Percentiles rank a stretch among this genome's conserved stretches.
These are phyloP conservation scores for Tricholoma flavovirens DNA, from an alignment of 768 basidiomycete genomes.

Conservation along the genomic window DNA sequence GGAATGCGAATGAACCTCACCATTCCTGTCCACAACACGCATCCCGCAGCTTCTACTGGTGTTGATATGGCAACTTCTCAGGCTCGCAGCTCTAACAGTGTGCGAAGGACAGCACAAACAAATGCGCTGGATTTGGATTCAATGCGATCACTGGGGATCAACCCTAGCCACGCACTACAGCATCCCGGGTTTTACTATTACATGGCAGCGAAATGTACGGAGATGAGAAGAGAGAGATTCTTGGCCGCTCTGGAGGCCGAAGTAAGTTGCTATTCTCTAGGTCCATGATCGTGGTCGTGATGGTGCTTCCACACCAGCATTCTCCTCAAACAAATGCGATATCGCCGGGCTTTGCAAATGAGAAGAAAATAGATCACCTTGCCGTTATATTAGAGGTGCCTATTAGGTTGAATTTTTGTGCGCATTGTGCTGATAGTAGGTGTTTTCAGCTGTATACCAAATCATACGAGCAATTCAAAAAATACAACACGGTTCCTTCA, in stretches of 20 bases:
- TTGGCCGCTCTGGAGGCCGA: constrained; percentile 51
- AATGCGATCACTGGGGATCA: constrained; percentile 59
- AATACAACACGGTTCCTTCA: constrained; percentile 41
- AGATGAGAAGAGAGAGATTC: constrained; percentile 67
- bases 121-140: constrained; percentile 47
- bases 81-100: constrained; percentile 1
- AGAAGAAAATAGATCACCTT: constrained; percentile 89
- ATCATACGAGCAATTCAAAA: constrained; percentile 91
- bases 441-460: constrained; percentile 80
- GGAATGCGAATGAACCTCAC: constrained; percentile 59
- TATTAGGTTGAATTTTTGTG: neutral
- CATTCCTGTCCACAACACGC: constrained; percentile 55
- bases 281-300: neutral
- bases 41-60: constrained; percentile 21
- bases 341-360: constrained; percentile 77
- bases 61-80: constrained; percentile 13
- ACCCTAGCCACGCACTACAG: constrained; percentile 79
- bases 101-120: constrained; percentile 6
- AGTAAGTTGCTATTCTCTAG: constrained; percentile 28
- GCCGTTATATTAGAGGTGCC: constrained; percentile 76
- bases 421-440: neutral
- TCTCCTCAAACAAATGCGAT: constrained; percentile 30
- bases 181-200: constrained; percentile 93
- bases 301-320: constrained; percentile 13
- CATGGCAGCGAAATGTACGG: constrained; percentile 81